These are phyloP conservation scores for Penicillium coprophilum DNA, from an alignment of 495 filamentous ascomycete genomes.

Conservation along the genomic window DNA sequence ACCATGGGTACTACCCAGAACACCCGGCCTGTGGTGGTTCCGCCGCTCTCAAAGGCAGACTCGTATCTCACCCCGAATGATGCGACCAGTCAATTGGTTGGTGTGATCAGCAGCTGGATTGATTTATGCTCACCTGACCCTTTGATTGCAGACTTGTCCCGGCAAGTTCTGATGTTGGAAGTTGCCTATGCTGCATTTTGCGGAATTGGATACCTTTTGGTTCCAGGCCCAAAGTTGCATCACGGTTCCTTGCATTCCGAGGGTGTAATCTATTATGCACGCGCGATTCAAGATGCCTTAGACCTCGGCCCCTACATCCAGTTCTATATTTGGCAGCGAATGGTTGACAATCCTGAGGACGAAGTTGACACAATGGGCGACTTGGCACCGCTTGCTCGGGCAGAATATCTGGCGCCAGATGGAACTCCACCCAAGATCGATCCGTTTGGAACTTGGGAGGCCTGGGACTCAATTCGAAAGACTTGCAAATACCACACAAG, in stretches of 20 bases:
- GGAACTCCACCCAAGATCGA: constrained; percentile 49
- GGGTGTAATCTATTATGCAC: constrained; percentile 70
- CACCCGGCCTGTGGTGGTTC: constrained; percentile 55
- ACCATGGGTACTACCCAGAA: constrained; percentile 40
- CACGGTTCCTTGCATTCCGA: constrained; percentile 45
- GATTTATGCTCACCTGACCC: constrained; percentile 84
- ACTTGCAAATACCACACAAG: constrained; percentile 81
- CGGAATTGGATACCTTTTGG: constrained; percentile 76
- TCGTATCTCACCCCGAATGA: constrained; percentile 71
- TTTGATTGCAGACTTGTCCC: constrained; percentile 74
- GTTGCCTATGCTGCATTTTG: constrained; percentile 94
- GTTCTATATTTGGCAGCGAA: constrained; percentile 76
- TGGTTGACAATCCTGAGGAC: constrained; percentile 62
- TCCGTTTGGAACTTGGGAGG: constrained; percentile 81
- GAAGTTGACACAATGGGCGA: constrained; percentile 56
- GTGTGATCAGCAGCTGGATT: constrained; percentile 81
- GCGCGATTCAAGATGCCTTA: constrained; percentile 79
- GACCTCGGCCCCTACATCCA: constrained; percentile 71
- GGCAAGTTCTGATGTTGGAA: constrained; percentile 86
- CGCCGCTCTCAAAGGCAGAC: constrained; percentile 69
- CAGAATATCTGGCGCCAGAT: constrained; percentile 47
- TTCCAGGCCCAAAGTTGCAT: constrained; percentile 68
- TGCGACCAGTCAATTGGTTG: constrained; percentile 67
- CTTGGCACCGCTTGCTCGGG: constrained; percentile 57
- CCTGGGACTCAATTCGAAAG: constrained; percentile 84